Conservation (phyloP, 805 yeast species). For the Suhomyces pyralidae region DNA sequence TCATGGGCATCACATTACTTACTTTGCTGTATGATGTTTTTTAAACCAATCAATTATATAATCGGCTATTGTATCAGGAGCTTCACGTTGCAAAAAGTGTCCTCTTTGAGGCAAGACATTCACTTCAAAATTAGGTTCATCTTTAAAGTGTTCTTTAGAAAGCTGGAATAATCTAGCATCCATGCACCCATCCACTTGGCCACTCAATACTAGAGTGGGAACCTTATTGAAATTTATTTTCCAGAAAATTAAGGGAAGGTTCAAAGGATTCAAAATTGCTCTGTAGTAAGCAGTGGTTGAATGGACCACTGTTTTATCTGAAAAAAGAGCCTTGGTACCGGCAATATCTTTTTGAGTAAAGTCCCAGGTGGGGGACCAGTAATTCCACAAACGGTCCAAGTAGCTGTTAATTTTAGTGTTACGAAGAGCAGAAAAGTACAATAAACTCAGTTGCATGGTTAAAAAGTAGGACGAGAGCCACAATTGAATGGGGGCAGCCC, state of each 20-base stretch:
- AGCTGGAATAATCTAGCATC: slow-evolving; percentile 21
- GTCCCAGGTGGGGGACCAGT: slow-evolving; percentile 42
- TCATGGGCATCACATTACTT: neutral
- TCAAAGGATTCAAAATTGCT: slow-evolving; percentile 21
- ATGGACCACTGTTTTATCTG: slow-evolving; percentile 24
- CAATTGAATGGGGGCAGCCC: slow-evolving; percentile 33
- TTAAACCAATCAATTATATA: slow-evolving; percentile 29
- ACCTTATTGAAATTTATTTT: slow-evolving; percentile 20
- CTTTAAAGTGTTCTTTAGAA: slow-evolving; percentile 18
- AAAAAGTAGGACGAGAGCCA: slow-evolving; percentile 35
- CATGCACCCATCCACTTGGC: slow-evolving; percentile 42
- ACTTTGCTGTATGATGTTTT: neutral
- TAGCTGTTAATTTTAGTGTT: slow-evolving; percentile 19
- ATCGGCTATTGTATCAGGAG: slow-evolving; percentile 27
- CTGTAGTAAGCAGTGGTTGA: slow-evolving; percentile 40
- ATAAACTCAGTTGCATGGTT: slow-evolving; percentile 30
- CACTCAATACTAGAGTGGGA: slow-evolving; percentile 36
- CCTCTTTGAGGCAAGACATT: slow-evolving; percentile 28
- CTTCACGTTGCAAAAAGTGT: slow-evolving; percentile 41
- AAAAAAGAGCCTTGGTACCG: slow-evolving; percentile 27
- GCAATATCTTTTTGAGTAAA: slow-evolving; percentile 23
- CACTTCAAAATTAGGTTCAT: slow-evolving; percentile 20
- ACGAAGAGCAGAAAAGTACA: slow-evolving; percentile 19
- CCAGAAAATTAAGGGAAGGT: slow-evolving; percentile 9
- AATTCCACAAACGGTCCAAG: slow-evolving; percentile 31